Conservation (phyloP, 2,329 filamentous ascomycete species). For the Talaromyces sp. region DNA sequence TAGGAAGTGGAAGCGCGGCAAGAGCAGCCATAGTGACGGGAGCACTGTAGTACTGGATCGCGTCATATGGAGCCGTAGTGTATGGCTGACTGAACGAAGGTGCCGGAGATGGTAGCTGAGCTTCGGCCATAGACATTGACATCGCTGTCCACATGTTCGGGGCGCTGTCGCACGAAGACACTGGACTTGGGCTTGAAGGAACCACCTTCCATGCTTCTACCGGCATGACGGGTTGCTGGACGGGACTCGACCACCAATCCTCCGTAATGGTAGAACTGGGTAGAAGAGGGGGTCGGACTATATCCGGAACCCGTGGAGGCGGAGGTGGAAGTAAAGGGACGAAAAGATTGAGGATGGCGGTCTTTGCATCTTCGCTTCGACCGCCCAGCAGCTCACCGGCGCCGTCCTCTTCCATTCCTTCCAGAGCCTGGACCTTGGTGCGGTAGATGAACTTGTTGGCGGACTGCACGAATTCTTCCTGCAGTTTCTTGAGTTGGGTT, state of each 20-base stretch:
- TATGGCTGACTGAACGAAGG: constrained; percentile 76
- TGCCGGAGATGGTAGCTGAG: constrained; percentile 71
- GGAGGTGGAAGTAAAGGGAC: constrained; percentile 79
- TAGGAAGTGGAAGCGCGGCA: constrained; percentile 74
- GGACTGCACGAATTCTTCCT: constrained; percentile 93
- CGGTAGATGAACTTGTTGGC: constrained; percentile 97
- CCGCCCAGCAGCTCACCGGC: constrained; percentile 88
- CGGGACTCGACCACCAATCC: constrained; percentile 75
- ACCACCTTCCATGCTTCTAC: constrained; percentile 89
- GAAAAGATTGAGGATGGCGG: constrained; percentile 76
- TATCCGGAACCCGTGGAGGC: constrained; percentile 80
- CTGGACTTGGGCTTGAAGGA: constrained; percentile 74
- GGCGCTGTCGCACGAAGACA: constrained; percentile 69
- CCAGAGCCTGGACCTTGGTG: constrained; percentile 80
- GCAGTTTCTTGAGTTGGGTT: constrained; percentile 90
- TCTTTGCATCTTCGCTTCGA: constrained; percentile 90
- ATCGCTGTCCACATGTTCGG: constrained; percentile 76
- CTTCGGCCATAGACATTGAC: constrained; percentile 59
- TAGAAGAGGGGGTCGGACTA: constrained; percentile 79
- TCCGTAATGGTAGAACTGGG: constrained; percentile 73
- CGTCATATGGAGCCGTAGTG: constrained; percentile 62
- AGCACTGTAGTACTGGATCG: constrained; percentile 69
- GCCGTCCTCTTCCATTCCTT: constrained; percentile 94
- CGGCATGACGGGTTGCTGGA: constrained; percentile 56
- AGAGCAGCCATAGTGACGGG: constrained; percentile 71